Percentiles rank a stretch among this genome's conserved stretches.
Evolutionary conservation across 2,329 filamentous ascomycete genomes (phyloP).

Genomic region (Lomentospora prolificans): DNA sequence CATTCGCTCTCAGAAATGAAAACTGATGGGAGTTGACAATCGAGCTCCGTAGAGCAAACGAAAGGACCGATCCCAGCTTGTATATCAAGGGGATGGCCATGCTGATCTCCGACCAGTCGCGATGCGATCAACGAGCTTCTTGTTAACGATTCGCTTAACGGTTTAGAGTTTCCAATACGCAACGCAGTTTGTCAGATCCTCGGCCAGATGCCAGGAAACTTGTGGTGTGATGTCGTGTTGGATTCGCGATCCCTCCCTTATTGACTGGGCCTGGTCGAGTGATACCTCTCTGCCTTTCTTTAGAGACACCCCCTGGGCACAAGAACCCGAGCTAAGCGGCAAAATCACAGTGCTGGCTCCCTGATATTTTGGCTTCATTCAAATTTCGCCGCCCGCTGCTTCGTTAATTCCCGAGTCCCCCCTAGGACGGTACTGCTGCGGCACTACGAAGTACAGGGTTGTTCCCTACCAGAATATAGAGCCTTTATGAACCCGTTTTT

Average conservation of each 20-base stretch:
- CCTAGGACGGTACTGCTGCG: background rate
- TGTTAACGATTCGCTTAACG: background rate
- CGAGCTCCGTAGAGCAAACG: background rate
- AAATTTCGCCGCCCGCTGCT: background rate
- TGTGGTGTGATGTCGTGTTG: background rate
- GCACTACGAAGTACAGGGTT: background rate
- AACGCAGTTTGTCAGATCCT: slow-evolving; percentile 2
- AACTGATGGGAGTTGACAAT: too few species aligned
- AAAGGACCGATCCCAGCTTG: background rate
- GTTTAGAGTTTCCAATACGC: slow-evolving; percentile 5
- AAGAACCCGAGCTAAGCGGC: too few species aligned
- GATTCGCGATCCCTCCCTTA: background rate
- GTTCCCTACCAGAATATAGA: too few species aligned
- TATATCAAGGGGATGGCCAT: background rate
- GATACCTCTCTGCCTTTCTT: background rate
- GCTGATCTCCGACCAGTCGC: background rate
- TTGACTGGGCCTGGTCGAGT: too few species aligned
- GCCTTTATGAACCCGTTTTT: background rate
- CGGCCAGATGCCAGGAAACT: background rate
- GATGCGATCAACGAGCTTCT: background rate
- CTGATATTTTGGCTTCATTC: too few species aligned
- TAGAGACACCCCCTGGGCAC: background rate
- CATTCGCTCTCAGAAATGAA: too few species aligned
- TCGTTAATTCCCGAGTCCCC: slow-evolving; percentile 1
- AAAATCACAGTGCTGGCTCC: too few species aligned